These are phyloP conservation scores for Rhodotorula sp. DNA, from an alignment of 1,284 basidiomycete species.

Conservation along the genomic window DNA sequence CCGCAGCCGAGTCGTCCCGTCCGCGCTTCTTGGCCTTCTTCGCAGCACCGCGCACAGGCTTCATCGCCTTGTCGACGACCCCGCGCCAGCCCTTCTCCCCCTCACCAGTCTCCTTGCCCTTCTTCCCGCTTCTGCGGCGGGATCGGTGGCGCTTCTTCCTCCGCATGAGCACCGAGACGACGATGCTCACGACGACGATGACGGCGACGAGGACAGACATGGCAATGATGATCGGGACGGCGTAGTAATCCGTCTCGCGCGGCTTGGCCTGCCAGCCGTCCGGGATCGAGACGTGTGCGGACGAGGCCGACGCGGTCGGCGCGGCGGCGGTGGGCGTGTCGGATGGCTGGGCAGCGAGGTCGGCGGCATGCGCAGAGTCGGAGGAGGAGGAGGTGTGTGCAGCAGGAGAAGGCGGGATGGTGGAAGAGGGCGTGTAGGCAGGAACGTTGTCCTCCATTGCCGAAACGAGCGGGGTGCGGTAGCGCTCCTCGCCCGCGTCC, in stretches of 20 bases:
- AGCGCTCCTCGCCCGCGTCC: no score
- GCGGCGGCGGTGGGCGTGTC: background rate
- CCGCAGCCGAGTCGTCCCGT: background rate
- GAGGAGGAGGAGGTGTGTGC: no score
- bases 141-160: slow-evolving; percentile 28
- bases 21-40: slow-evolving; percentile 1
- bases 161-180: slow-evolving; percentile 31
- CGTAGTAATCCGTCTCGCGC: slow-evolving; percentile 38
- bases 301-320: background rate
- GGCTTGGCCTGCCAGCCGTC: slow-evolving; percentile 32
- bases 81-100: slow-evolving; percentile 8
- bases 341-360: background rate
- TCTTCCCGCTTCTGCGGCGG: background rate
- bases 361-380: background rate
- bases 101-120: background rate
- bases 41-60: background rate
- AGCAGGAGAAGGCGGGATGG: no score
- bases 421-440: no score
- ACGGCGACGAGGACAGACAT: slow-evolving; percentile 39
- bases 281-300: slow-evolving; percentile 22
- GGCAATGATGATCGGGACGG: slow-evolving; percentile 41
- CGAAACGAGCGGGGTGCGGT: no score
- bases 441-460: no score
- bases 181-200: slow-evolving; percentile 27
- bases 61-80: background rate